These are phyloP conservation scores for Fraxinus velutina DNA, from an alignment of 305 asterid species.

Conservation along the genomic window DNA sequence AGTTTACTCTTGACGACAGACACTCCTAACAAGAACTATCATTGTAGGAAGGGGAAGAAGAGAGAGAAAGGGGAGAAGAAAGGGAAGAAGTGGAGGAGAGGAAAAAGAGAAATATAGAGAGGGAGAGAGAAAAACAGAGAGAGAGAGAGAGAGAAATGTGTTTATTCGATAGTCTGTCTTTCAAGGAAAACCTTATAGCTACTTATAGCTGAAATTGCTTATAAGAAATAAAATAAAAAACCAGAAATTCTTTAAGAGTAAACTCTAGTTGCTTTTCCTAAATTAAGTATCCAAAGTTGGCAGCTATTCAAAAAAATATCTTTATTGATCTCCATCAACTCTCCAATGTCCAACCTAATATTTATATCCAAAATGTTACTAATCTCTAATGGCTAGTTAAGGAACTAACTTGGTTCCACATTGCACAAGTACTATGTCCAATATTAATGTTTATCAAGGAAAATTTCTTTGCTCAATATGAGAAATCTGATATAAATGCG, in stretches of 20 bases:
- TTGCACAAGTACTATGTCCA: neutral
- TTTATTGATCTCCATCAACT: neutral
- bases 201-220: neutral
- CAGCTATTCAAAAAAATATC: neutral
- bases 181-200: neutral
- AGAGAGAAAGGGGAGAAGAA: neutral
- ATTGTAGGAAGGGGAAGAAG: neutral
- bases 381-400: neutral
- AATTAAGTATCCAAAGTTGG: neutral
- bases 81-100: no score
- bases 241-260: neutral
- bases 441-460: neutral
- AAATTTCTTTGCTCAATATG: neutral
- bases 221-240: neutral
- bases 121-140: neutral
- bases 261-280: neutral
- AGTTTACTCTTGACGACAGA: neutral
- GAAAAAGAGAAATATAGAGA: neutral
- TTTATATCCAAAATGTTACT: neutral
- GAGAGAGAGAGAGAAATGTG: neutral
- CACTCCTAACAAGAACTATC: neutral
- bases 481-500: neutral
- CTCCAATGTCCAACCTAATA: neutral
- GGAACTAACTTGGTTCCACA: neutral
- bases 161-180: neutral